Evolutionary conservation across 2,329 filamentous ascomycete genomes (phyloP), one percentile per base, ranked within the genome.

Genomic region (Claviceps maximensis): DNA sequence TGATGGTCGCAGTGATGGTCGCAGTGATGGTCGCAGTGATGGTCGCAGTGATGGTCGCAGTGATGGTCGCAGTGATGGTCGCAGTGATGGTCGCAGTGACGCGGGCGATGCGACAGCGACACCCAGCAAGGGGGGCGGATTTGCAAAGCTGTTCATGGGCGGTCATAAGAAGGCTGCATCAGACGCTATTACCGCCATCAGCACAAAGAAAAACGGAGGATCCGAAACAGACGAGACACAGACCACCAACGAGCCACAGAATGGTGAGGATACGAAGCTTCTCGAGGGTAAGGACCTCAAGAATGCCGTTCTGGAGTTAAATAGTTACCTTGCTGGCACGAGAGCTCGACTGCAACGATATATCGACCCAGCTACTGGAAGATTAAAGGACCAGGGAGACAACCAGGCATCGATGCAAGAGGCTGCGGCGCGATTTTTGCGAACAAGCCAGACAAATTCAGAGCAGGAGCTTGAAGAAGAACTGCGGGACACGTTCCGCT

Each of bases 301-400:
- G 59, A 77, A 82, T 49, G 89, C 93, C 0, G 87, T 93, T 17
- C 78, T 85, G 45, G 89, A 91, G 57, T 75, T 98, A 2, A 88
- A 87, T 61, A 85, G 84, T 25, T 98, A 95, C 63, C 77, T 98
- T 8, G 91, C 89, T 0, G 88, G 94, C 57, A 89, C 90, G 19
- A 82, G 93, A 55, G 77, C 79, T 21, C 75, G 80, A 23, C 70
- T 84, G 47, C 80, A 84, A 62, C 71, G 78, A 10, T 74, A 80
- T 29, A 73, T 84, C 53, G 80, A 84, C 58, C 79, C 81, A 0
- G 74, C 72, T 12, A 84, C 80, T 0, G 81, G 80, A 23, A 80
- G 77, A 56, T 65, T 84, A n/a, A 80, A 79, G 63, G 73, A 73
- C 2, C 63, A 69, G n/a, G 68, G 58, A 21, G 67, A 74, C 50